These are phyloP conservation scores for Candida germanica DNA, from an alignment of 805 yeast species.

Conservation along the genomic window DNA sequence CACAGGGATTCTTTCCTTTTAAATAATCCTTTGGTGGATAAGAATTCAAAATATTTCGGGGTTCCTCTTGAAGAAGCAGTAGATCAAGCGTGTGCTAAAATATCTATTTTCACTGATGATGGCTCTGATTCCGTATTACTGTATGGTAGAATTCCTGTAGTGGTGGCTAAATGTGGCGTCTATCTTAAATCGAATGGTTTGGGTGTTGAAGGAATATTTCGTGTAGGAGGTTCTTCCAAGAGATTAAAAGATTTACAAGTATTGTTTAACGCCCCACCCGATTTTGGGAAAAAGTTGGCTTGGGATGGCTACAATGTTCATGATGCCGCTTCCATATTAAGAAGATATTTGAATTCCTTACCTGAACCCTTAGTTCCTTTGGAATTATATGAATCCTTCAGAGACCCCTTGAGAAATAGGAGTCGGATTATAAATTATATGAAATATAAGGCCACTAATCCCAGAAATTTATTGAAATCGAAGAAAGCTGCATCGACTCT, in stretches of 20 bases:
- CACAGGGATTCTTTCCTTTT: constrained; percentile 51
- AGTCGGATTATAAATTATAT: constrained; percentile 66
- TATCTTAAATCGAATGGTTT: constrained; percentile 75
- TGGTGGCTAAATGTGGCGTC: constrained; percentile 95
- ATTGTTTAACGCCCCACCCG: constrained; percentile 82
- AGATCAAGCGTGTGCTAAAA: constrained; percentile 71
- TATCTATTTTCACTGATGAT: constrained; percentile 56
- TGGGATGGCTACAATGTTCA: constrained; percentile 97
- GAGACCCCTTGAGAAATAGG: constrained; percentile 67
- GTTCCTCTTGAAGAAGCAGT: constrained; percentile 71
- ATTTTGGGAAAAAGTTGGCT: constrained; percentile 78
- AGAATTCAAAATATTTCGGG: constrained; percentile 66
- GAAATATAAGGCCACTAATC: constrained; percentile 52
- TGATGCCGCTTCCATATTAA: constrained; percentile 88
- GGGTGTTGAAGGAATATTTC: constrained; percentile 83
- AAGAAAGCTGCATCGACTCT: not conserved
- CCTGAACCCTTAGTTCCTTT: constrained; percentile 92
- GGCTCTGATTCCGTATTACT: constrained; percentile 59
- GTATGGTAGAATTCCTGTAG: constrained; percentile 87
- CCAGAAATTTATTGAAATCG: constrained; percentile 16
- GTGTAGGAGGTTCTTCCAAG: constrained; percentile 89
- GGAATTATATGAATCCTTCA: constrained; percentile 67
- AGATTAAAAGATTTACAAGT: constrained; percentile 83
- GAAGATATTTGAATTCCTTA: constrained; percentile 80
- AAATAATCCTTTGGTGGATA: constrained; percentile 42